Conservation (phyloP, 768 basidiomycete species). For the Boletus fagicola region DNA sequence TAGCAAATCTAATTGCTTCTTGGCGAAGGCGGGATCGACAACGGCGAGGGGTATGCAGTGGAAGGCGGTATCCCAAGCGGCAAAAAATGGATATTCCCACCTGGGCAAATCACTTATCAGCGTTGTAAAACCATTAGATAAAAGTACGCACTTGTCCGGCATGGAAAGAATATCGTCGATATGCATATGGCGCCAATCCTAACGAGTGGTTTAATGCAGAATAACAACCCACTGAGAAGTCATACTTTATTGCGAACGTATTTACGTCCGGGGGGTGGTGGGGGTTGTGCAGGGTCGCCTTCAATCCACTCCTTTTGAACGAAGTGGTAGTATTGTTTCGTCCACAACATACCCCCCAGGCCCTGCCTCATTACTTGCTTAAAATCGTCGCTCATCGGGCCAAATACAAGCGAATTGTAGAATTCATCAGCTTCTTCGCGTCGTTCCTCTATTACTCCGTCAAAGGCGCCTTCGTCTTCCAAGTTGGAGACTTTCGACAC, state of each 20-base stretch:
- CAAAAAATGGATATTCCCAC: constrained; percentile 99
- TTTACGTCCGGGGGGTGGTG: constrained; percentile 89
- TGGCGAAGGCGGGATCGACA: constrained; percentile 93
- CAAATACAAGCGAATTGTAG: constrained; percentile 75
- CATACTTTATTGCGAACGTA: constrained; percentile 76
- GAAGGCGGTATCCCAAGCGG: constrained; percentile 98
- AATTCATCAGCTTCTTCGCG: constrained; percentile 96
- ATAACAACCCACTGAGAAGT: constrained; percentile 1
- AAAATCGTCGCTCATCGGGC: constrained; percentile 88
- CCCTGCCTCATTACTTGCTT: constrained; percentile 97
- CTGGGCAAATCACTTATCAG: constrained; percentile 35
- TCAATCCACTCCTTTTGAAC: constrained; percentile 96
- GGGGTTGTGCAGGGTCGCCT: constrained; percentile 93
- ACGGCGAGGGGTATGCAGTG: constrained; percentile 97
- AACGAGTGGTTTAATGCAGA: constrained; percentile 1
- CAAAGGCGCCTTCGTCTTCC: constrained; percentile 86
- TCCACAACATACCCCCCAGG: constrained; percentile 96
- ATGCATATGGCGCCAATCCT: constrained; percentile 97
- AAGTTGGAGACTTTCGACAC: constrained; percentile 76
- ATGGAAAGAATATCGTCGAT: constrained; percentile 96
- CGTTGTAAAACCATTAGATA: background rate
- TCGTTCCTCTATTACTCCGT: constrained; percentile 85
- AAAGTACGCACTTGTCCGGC: constrained; percentile 84
- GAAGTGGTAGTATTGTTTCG: constrained; percentile 96
- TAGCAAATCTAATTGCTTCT: constrained; percentile 94